phyloP scores from a whole-genome alignment of 305 asterid genomes.

The Petunia hybrid region DNA sequence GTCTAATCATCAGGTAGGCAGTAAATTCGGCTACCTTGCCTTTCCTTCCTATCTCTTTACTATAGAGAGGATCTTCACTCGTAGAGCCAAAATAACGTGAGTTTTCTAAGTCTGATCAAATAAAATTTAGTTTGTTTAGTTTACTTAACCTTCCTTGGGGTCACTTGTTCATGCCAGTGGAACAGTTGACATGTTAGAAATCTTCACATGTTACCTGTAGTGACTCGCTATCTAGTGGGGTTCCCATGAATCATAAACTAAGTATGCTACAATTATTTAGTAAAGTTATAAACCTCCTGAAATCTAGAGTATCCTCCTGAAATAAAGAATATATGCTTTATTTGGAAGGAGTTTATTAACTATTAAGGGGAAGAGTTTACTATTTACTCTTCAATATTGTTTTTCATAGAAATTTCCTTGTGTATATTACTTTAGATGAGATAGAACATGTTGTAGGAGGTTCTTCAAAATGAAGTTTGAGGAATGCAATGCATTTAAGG shows the following conservation, averaged over 20 bases:
- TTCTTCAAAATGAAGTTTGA: conserved; percentile 15
- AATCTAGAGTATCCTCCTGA: conserved; percentile 5
- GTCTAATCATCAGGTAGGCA: not conserved
- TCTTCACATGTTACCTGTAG: not conserved
- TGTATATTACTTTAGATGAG: not conserved
- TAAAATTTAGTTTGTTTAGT: conserved; percentile 2
- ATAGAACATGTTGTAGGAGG: not conserved
- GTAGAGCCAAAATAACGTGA: not conserved
- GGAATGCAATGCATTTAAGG: not conserved
- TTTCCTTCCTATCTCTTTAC: not conserved
- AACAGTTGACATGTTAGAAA: not conserved
- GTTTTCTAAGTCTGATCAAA: not conserved
- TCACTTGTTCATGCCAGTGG: not conserved
- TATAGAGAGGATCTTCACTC: not conserved
- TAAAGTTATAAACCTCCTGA: not conserved
- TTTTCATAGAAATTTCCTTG: not conserved
- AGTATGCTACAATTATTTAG: too few species aligned
- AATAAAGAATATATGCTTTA: conserved; percentile 7
- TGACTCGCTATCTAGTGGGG: not conserved
- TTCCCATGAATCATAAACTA: not conserved
- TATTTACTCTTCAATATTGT: not conserved
- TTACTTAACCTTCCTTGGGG: not conserved
- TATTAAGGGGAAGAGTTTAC: conserved; percentile 13
- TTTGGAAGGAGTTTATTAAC: conserved; percentile 21
- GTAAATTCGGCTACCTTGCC: not conserved